Percentiles rank a stretch among this genome's conserved stretches.
These are phyloP conservation scores for Quercus rubra DNA, from an alignment of 306 rosid genomes.

Conservation along the genomic window DNA sequence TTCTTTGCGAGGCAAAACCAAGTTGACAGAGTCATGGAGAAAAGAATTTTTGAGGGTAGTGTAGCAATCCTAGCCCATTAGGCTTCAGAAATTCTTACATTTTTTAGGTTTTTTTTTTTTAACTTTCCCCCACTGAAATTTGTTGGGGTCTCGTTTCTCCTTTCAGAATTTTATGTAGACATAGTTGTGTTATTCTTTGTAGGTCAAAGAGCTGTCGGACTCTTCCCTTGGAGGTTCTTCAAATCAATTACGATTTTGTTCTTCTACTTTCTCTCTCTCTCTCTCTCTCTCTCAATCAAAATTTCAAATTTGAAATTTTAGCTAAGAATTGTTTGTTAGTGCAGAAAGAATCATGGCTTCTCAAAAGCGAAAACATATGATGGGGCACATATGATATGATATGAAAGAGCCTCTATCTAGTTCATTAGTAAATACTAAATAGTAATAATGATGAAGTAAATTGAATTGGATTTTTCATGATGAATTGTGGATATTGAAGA, in stretches of 20 bases:
- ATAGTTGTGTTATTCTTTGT: constrained; percentile 56
- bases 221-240: constrained; percentile 15
- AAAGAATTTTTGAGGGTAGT: constrained; percentile 29
- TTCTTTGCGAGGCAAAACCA: constrained; percentile 17
- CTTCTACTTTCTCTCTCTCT: not conserved
- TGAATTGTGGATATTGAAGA: no score
- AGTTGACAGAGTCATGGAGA: constrained; percentile 4
- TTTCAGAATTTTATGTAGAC: constrained; percentile 34
- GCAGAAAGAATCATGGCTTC: no score
- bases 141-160: constrained; percentile 11
- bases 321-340: no score
- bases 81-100: constrained; percentile 26
- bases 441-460: no score
- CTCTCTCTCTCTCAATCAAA: no score
- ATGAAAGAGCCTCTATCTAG: no score
- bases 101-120: constrained; percentile 1
- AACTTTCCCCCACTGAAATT: constrained; percentile 4
- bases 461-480: no score
- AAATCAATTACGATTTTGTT: constrained; percentile 19
- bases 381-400: no score
- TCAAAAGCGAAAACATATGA: no score
- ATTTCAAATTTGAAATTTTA: no score
- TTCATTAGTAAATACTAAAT: no score
- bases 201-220: constrained; percentile 33
- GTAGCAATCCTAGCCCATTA: constrained; percentile 18